Evolutionary conservation across 2,329 filamentous ascomycete species (phyloP), one percentile per base, ranked within the genome.

Genomic region (Thelonectria olida): DNA sequence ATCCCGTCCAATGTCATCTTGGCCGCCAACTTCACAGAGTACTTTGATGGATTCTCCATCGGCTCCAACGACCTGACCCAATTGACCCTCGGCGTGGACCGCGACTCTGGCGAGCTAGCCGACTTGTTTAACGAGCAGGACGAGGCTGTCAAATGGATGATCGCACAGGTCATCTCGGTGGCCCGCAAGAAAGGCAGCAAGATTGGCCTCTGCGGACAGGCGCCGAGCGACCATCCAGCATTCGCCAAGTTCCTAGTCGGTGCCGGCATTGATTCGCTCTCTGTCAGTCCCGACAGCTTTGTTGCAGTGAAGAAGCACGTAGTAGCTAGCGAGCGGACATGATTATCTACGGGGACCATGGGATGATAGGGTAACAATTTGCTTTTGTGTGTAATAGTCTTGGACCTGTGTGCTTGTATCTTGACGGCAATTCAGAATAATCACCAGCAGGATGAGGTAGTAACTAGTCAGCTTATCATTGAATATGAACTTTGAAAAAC

Each of bases 61-160:
- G 78, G 78, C 3, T 79, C 77, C 20, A 79, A 79, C 39, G 77
- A 79, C 59, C 62, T 79, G 55, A 78, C 78, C 3, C 76, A 79
- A 67, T 65, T 80, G 55, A 78, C 73, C 2, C 75, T 79, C 1
- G 76, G 77, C 1, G 70, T 79, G 0, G 77, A 79, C 54, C 75
- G 76, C 7, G 77, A 80, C 50, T 78, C 76, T 1, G 66, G 66
- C 9, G 73, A 76, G 65, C 63, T 80, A 52, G 69, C 74, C 3
- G 73, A 71, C n/a, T 49, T 79, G 22, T 79, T 79, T 57, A 59
- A 77, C 44, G 77, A 80, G 61, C 76, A 78, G 64, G 75, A 78
- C 25, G 72, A 76, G 47, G 75, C 77, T 1, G 75, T 78, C 31
- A 78, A 76, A 63, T 76, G 74, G 74, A 78, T 79, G 77, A 76